These are phyloP conservation scores for Tuber magnatum DNA, from an alignment of 495 filamentous ascomycete species.

Conservation along the genomic window DNA sequence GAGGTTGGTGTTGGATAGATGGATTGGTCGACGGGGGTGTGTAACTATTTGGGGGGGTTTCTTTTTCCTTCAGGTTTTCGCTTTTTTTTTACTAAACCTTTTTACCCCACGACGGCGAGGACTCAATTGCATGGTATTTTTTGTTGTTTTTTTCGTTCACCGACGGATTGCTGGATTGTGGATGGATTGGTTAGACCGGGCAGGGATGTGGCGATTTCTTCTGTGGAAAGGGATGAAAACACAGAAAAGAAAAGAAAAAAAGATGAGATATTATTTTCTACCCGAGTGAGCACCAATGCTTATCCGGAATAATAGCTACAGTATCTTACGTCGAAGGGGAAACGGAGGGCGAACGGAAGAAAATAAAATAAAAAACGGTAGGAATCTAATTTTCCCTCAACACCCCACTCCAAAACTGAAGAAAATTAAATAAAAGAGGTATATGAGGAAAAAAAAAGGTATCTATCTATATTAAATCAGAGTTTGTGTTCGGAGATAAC, in stretches of 20 bases:
- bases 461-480: background rate
- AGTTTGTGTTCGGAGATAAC: conserved; percentile 6
- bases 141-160: background rate
- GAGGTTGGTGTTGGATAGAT: conserved; percentile 1
- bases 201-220: background rate
- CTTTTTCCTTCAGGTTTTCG: background rate
- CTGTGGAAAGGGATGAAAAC: background rate
- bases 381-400: background rate
- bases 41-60: background rate
- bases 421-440: background rate
- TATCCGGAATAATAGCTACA: background rate
- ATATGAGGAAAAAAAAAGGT: background rate
- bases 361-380: background rate
- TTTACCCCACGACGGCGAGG: background rate
- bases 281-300: background rate
- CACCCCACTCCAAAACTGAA: background rate
- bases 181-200: background rate
- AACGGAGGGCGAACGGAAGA: background rate
- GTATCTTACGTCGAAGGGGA: background rate
- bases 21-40: background rate
- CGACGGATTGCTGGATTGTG: background rate
- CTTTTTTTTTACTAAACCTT: background rate
- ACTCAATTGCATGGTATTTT: background rate
- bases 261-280: background rate
- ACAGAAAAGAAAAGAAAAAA: background rate